Conservation (phyloP, 2,329 filamentous ascomycete genomes). For the Didymosphaeria variabile region DNA sequence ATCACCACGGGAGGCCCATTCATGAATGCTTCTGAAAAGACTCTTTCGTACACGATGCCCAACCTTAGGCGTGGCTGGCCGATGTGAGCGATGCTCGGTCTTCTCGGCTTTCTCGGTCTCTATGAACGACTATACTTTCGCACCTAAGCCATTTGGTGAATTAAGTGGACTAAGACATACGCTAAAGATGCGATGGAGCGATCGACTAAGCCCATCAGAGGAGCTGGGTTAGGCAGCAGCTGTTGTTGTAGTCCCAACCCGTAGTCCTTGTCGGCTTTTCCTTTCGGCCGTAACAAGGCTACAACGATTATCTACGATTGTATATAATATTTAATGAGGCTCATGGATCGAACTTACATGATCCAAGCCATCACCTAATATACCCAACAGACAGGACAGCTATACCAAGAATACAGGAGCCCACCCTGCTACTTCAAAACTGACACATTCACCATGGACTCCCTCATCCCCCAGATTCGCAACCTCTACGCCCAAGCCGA, state of each 20-base stretch:
- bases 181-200: no score
- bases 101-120: conserved; percentile 9
- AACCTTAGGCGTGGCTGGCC: not conserved
- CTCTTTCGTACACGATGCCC: no score
- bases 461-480: conserved; percentile 31
- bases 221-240: not conserved
- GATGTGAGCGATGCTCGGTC: not conserved
- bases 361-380: not conserved
- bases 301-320: not conserved
- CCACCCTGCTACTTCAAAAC: not conserved
- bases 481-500: conserved; percentile 27
- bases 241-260: not conserved
- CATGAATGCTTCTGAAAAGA: no score
- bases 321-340: not conserved
- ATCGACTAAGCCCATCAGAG: not conserved
- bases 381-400: not conserved
- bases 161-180: no score
- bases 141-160: not conserved
- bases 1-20: not conserved
- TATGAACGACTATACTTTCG: not conserved
- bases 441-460: conserved; percentile 29
- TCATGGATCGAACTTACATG: not conserved
- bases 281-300: not conserved
- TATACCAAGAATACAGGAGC: not conserved
- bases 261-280: not conserved